Evolutionary conservation across 1,139 yeast species (phyloP), one percentile per base, ranked within the genome.

Genomic region (Nakaseomyces kungkrabaensis): DNA sequence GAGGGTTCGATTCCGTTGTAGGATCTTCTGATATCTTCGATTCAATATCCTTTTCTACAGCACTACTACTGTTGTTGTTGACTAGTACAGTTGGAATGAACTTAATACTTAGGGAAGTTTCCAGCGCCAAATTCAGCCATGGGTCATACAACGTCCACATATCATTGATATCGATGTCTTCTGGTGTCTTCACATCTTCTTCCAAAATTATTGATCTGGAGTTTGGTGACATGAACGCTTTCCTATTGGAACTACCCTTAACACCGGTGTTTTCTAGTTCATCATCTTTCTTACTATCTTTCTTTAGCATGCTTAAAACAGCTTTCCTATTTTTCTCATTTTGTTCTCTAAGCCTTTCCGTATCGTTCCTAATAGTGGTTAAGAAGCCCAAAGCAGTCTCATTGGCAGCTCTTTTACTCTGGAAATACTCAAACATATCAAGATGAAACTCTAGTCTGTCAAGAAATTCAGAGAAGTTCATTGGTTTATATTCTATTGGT

Each of bases 401-500:
- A 10, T 36, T 34, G 4, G 50, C 54, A 10, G 47, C 51, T 31
- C 58, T 59, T 42, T 56, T 56, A 22, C 52, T 54, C n/a, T 56
- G 55, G 27, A 63, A 47, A 17, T 58, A 50, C 13, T 59, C 66
- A 26, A 52, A 52, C 63, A 62, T 63, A 40, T 62, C 58, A 42
- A 66, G 50, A 47, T 61, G 67, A 31, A 57, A 56, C 41, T 71
- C 73, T 25, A 76, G 63, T 55, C 70, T 71, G 36, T 66, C 66
- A 42, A 70, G 65, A 75, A 79, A 79, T 29, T 74, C 74, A 10
- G 69, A 62, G 51, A 76, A 69, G 22, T 68, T 54, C 80, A 80
- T 76, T 1, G 85, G 85, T 41, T 67, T 68, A 57, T 72, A 73
- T 47, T 72, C 71, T 56, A 74, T 68, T 8, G 84, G 83, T 0